Evolutionary conservation across 2,329 filamentous ascomycete species (phyloP).

Genomic region (Pseudogymnoascus sp.): DNA sequence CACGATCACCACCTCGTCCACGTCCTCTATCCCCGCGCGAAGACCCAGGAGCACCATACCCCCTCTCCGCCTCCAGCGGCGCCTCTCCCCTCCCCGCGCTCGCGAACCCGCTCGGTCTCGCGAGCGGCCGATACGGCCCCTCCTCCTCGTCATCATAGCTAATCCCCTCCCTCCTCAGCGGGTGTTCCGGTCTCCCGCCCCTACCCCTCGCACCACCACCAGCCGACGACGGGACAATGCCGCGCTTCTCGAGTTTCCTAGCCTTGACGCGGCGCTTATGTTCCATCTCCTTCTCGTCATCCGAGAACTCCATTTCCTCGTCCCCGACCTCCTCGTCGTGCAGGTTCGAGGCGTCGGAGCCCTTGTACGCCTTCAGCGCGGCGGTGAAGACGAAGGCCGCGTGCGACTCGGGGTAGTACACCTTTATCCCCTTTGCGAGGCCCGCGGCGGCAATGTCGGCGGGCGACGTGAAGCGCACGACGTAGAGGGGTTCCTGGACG

Average conservation of each 20-base stretch:
- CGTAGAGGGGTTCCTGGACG: conserved; percentile 80
- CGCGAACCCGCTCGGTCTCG: conserved; percentile 56
- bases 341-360: conserved; percentile 88
- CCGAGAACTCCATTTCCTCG: conserved; percentile 90
- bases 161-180: conserved; percentile 33
- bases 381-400: conserved; percentile 83
- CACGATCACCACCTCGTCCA: conserved; percentile 31
- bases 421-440: conserved; percentile 56
- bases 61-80: conserved; percentile 30
- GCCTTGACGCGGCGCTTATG: conserved; percentile 63
- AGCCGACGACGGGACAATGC: conserved; percentile 41
- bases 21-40: conserved; percentile 20
- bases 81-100: conserved; percentile 34
- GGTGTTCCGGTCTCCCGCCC: conserved; percentile 20
- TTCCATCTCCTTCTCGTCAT: conserved; percentile 88
- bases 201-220: conserved; percentile 28
- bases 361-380: conserved; percentile 68
- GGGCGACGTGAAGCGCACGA: conserved; percentile 62
- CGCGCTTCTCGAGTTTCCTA: conserved; percentile 51
- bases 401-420: conserved; percentile 74
- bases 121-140: conserved; percentile 62
- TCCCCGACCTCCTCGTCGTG: conserved; percentile 84
- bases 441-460: conserved; percentile 60
- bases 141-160: conserved; percentile 61
- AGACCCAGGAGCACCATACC: conserved; percentile 16